Evolutionary conservation across 345 rosid genomes (phyloP), one percentile per base, ranked within the genome.

Genomic region (Gossypium thurberi): DNA sequence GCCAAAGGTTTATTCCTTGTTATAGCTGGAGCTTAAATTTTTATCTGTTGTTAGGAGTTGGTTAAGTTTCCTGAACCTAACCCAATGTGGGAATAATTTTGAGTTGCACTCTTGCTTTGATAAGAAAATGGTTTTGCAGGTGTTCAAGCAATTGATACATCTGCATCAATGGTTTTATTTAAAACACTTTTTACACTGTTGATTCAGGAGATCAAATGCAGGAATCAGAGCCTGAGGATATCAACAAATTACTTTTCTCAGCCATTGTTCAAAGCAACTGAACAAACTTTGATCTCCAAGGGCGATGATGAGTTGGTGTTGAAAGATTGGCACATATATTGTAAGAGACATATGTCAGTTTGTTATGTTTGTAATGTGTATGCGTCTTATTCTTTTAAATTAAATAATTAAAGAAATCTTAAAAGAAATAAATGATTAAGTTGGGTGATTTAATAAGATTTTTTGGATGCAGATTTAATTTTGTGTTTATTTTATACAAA

Each of bases 221-320:
- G 9, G 84, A 81, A 33, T 78, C 90, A 10, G 90, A 85, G 65
- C 78, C 87, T 7, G 85, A 85, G 75, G 91, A 91, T 78, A 74
- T 94, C 44, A 91, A 94, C 84, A 85, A 85, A 62, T 75, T 91
- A 50, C 90, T 94, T 51, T 91, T 93, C 86, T 86, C 97, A 8
- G 87, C 96, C 46, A 87, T 91, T 47, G 86, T 88, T 37, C 82
- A 86, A 82, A 70, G 76, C 76, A 85, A 77, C 71, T 87, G 77
- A 84, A 37, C 26, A 48, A 56, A 52, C 17, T 53, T 43, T 13
- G 40, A 48, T 59, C 8, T 42, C 46, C 20, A 15, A 14, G 53
- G 58, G 9, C 60, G 46, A 25, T 60, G 57, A 60, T n/a, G n/a
- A 71, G 50, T 37, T 71, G 72, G 7, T 33, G 40, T 33, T 33